Conservation (phyloP, 2,329 filamentous ascomycete genomes). For the Nannizzia gypsea region DNA sequence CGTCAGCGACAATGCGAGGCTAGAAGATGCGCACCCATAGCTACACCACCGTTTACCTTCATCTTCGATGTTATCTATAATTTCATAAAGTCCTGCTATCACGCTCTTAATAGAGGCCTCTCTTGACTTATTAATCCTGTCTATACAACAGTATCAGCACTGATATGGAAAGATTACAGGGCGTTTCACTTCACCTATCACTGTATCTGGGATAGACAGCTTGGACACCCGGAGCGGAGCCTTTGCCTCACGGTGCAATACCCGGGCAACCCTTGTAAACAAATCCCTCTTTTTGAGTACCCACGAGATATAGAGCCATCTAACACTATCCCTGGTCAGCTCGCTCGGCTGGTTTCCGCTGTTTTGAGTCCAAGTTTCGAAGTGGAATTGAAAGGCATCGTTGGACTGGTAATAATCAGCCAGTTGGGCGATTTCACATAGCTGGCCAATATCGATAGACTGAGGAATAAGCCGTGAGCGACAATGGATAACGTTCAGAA, state of each 20-base stretch:
- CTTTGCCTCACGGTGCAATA: not conserved
- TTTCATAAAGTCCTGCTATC: not conserved
- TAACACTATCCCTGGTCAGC: not conserved
- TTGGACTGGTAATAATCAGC: slow-evolving; percentile 16
- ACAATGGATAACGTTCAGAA: slow-evolving; percentile 1
- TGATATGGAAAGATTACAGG: not conserved
- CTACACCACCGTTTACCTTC: not conserved
- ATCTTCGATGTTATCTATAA: not conserved
- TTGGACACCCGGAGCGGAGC: not conserved
- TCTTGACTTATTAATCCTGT: not conserved
- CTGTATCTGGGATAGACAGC: not conserved
- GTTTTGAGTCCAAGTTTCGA: not conserved
- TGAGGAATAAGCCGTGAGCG: not conserved
- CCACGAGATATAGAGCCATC: slow-evolving; percentile 2
- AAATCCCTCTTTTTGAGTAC: not conserved
- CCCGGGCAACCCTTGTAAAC: not conserved
- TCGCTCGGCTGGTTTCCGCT: not conserved
- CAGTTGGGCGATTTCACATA: slow-evolving; percentile 13
- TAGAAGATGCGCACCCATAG: not conserved
- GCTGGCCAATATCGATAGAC: slow-evolving; percentile 2
- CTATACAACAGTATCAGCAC: not conserved
- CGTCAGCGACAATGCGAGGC: not conserved
- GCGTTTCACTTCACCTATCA: not conserved
- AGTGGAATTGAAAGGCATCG: not conserved
- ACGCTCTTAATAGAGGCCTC: not conserved